These are phyloP conservation scores for Wolfiporia cocos DNA, from an alignment of 1,284 basidiomycete genomes.

Conservation along the genomic window DNA sequence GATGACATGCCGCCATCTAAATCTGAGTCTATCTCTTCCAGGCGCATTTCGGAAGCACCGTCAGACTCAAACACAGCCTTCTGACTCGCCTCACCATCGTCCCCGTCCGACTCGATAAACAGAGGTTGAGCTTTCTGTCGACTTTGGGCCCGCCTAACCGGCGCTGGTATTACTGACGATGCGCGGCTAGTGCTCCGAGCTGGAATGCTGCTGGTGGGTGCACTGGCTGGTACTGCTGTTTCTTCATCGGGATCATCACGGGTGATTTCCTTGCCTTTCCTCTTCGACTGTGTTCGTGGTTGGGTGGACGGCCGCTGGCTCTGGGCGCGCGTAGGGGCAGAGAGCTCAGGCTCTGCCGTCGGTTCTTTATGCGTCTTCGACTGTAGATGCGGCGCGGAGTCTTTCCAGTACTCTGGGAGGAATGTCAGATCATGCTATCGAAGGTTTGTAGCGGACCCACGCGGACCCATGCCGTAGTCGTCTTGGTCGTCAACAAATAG, in stretches of 20 bases:
- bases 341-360: constrained; percentile 10
- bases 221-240: constrained; percentile 7
- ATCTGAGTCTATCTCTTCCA: constrained; percentile 8
- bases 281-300: constrained; percentile 9
- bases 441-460: constrained; percentile 28
- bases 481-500: constrained; percentile 45
- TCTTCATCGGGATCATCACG: constrained; percentile 32
- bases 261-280: constrained; percentile 8
- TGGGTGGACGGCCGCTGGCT: constrained; percentile 4
- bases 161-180: constrained; percentile 5
- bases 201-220: background rate
- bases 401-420: constrained; percentile 48
- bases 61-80: constrained; percentile 3
- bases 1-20: constrained; percentile 7
- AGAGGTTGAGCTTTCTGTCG: constrained; percentile 17
- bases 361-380: constrained; percentile 17
- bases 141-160: constrained; percentile 2
- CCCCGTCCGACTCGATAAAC: constrained; percentile 21
- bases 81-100: constrained; percentile 10
- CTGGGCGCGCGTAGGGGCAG: background rate
- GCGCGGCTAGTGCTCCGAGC: constrained; percentile 2
- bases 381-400: constrained; percentile 15
- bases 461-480: constrained; percentile 49
- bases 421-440: constrained; percentile 3
- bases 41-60: constrained; percentile 5